Percentiles rank a stretch among this genome's conserved stretches.
These are phyloP conservation scores for Saccharomycopsis oosterbeekiorum DNA, from an alignment of 805 yeast genomes.

Conservation along the genomic window DNA sequence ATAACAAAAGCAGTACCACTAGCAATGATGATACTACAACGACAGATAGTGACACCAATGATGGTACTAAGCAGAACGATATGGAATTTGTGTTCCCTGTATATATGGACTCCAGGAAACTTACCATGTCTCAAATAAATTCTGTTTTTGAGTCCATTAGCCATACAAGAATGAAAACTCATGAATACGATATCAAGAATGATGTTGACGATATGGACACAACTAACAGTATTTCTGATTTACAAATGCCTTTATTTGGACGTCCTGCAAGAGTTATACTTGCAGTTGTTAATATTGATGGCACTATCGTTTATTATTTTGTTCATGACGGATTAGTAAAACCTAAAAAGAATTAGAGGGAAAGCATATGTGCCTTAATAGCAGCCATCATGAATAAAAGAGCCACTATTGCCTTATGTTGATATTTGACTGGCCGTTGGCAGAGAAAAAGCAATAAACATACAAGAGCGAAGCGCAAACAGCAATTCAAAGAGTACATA, in stretches of 20 bases:
- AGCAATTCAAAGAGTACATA: no score
- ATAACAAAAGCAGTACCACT: not conserved
- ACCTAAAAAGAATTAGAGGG: slow-evolving; percentile 43
- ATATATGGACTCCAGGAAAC: not conserved
- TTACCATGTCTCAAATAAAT: not conserved
- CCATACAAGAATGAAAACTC: not conserved
- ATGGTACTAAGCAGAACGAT: not conserved
- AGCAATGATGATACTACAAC: no score
- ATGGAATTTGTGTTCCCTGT: not conserved
- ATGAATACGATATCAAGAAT: not conserved
- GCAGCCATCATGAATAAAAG: not conserved
- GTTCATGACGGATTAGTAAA: slow-evolving; percentile 56
- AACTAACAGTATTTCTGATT: not conserved
- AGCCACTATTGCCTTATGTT: not conserved
- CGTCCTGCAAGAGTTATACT: slow-evolving; percentile 39
- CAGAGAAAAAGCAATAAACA: no score
- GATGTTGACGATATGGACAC: not conserved
- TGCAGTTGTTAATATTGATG: slow-evolving; percentile 54
- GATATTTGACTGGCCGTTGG: no score
- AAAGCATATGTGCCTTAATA: not conserved
- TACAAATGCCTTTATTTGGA: not conserved
- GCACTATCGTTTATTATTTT: slow-evolving; percentile 62
- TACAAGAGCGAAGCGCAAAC: no score
- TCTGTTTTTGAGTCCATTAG: not conserved
- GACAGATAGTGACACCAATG: no score